Conservation (phyloP, 768 basidiomycete species). For the Termitomyces sp. region DNA sequence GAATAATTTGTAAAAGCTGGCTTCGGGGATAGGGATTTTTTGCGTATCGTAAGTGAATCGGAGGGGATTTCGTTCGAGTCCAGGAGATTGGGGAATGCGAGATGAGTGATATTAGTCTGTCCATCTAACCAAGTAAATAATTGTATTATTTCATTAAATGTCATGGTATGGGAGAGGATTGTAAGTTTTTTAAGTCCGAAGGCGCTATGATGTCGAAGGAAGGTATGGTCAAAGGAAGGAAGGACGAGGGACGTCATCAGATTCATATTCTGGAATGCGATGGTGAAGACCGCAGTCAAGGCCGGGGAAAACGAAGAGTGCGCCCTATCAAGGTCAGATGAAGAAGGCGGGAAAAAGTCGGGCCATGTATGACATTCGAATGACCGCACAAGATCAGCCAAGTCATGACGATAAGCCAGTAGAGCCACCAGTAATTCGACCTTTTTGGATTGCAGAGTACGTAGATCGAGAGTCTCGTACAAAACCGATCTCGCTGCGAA, state of each 20-base stretch:
- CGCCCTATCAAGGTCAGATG: background rate
- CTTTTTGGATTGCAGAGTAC: slow-evolving; percentile 21
- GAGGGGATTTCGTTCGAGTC: slow-evolving; percentile 12
- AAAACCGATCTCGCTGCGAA: slow-evolving; percentile 25
- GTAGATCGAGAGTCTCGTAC: slow-evolving; percentile 29
- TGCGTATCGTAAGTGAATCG: slow-evolving; percentile 1
- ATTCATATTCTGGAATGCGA: slow-evolving; percentile 42
- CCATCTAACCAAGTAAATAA: slow-evolving; percentile 38
- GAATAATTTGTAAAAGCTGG: slow-evolving; percentile 4
- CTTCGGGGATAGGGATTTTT: background rate
- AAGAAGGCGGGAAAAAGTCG: slow-evolving; percentile 24
- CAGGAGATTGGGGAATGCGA: slow-evolving; percentile 34
- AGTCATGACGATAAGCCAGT: slow-evolving; percentile 31
- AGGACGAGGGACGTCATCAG: slow-evolving; percentile 32
- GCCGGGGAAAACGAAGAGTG: slow-evolving; percentile 14
- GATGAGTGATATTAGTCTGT: slow-evolving; percentile 31
- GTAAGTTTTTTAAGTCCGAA: slow-evolving; percentile 36
- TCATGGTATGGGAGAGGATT: slow-evolving; percentile 27
- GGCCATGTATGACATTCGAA: slow-evolving; percentile 41
- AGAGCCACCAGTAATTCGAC: slow-evolving; percentile 29
- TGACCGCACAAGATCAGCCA: slow-evolving; percentile 32
- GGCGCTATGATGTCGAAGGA: slow-evolving; percentile 36
- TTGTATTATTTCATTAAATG: slow-evolving; percentile 23
- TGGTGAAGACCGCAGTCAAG: slow-evolving; percentile 36
- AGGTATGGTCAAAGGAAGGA: slow-evolving; percentile 35